Evolutionary conservation across 176 grass and related monocot genomes (phyloP).

Genomic region (Triticum monococcum): DNA sequence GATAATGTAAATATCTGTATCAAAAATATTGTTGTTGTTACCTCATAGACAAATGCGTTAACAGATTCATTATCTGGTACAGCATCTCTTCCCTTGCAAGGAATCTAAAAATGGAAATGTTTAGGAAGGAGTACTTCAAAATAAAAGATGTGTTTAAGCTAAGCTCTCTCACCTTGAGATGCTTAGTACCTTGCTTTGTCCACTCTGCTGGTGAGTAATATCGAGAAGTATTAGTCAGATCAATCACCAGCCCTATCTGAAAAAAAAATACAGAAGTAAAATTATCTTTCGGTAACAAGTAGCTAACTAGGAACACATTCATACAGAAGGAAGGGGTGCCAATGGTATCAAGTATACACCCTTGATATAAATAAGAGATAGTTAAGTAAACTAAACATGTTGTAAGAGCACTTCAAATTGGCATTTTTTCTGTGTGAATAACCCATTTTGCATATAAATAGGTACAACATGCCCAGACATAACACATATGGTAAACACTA

Average conservation of each 20-base stretch:
- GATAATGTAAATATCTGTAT: neutral
- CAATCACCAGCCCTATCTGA: slow-evolving; percentile 96
- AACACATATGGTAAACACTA: neutral
- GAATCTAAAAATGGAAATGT: slow-evolving; percentile 60
- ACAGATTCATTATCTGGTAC: slow-evolving; percentile 96
- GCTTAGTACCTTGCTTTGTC: slow-evolving; percentile 86
- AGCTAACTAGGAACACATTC: neutral
- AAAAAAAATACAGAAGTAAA: slow-evolving; percentile 15
- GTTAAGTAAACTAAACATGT: neutral
- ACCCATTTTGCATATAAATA: slow-evolving; percentile 5
- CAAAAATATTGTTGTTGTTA: slow-evolving; percentile 48
- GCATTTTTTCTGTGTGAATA: neutral
- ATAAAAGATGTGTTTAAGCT: slow-evolving; percentile 18
- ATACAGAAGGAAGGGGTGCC: neutral
- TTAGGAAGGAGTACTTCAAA: slow-evolving; percentile 14
- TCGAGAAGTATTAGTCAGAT: slow-evolving; percentile 93
- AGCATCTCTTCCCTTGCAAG: slow-evolving; percentile 89
- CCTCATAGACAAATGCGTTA: slow-evolving; percentile 81
- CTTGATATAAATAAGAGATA: neutral
- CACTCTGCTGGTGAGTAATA: slow-evolving; percentile 83
- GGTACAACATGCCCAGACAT: neutral
- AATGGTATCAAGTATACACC: neutral
- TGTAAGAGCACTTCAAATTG: neutral
- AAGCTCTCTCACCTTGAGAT: slow-evolving; percentile 79
- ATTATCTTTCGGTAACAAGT: neutral